These are phyloP conservation scores for Colletotrichum karsti DNA, from an alignment of 2,329 filamentous ascomycete genomes.

Conservation along the genomic window DNA sequence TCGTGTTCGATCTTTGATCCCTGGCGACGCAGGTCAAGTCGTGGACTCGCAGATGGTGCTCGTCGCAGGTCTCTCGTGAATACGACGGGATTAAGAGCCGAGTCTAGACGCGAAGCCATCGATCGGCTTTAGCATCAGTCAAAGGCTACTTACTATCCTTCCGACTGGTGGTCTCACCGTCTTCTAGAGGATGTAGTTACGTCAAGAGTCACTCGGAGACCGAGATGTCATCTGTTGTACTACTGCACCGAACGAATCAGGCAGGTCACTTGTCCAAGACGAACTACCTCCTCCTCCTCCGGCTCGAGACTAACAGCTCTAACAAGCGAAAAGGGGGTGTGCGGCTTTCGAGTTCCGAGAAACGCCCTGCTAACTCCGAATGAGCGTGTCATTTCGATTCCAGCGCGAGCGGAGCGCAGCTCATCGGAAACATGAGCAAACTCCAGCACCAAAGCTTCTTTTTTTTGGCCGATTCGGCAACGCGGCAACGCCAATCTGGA, in stretches of 20 bases:
- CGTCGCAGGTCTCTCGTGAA: not conserved
- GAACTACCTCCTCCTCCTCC: not conserved
- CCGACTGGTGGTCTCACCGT: not conserved
- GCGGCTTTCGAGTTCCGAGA: not conserved
- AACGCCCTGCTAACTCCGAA: constrained; percentile 10
- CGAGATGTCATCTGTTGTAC: not conserved
- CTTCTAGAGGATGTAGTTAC: not conserved
- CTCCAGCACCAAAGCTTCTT: not conserved
- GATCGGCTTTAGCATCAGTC: too few species aligned
- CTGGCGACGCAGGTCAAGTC: not conserved
- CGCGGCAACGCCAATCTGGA: constrained; percentile 5
- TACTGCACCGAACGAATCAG: not conserved
- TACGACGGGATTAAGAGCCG: not conserved
- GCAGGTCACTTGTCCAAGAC: not conserved
- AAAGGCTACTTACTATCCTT: too few species aligned
- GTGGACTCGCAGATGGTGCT: not conserved
- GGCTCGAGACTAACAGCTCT: not conserved
- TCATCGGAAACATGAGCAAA: not conserved
- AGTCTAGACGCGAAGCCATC: too few species aligned
- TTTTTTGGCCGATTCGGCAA: constrained; percentile 17
- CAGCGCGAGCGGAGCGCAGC: not conserved
- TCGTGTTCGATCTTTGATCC: not conserved
- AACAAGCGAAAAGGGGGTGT: not conserved
- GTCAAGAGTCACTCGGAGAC: not conserved
- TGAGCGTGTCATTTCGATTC: not conserved